Base-by-base conservation (phyloP, 352 stramenopile genomes). In the Globisporangium okanoganense region DNA sequence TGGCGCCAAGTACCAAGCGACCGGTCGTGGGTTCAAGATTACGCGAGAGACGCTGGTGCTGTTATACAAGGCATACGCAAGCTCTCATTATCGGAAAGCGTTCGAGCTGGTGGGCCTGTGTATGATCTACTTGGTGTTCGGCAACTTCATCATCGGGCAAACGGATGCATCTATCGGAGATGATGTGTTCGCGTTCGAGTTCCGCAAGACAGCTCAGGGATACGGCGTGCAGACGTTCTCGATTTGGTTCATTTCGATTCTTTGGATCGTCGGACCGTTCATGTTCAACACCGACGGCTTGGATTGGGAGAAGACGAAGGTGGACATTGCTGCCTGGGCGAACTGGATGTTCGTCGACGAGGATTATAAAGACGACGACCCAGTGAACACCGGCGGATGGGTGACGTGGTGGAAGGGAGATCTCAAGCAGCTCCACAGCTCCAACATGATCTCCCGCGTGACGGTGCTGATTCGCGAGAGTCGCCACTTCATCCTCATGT, bases 251-350 rank as follows among this genome's bases (percentile, higher is more conserved):
- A 92, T 92, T 56, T 78, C 79, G 13, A 72, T 90, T 35, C 49
- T 88, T 27, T 92, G 79, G 80, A 65, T 88, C 18, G 55, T 88
- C 6, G 69, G 72, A 31, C 82, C 82, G 8, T 92, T 88, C 71
- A 66, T 92, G n/a, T 92, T 92, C 68, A 92, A 92, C 69, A 82
- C 78, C 64, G 82, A 92, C 27, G 82, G 82, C 41, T 74, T 92
- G 20, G 82, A 92, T 40, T 88, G 72, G 36, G 73, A 73, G 47
- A 92, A 92, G 67, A 90, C 80, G 5, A 92, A 90, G 61, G 78
- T 82, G 16, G 82, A 92, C 59, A 67, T 90, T 35, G 31, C 56
- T 5, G 67, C 73, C 27, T 92, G 82, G 82, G 74, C 75, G 27
- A 66, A 67, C 44, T 92, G 82, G 82, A 90, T 92, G 79, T 92